Evolutionary conservation across 2,329 filamentous ascomycete species (phyloP).

Genomic region (Trichoderma endophyticum): DNA sequence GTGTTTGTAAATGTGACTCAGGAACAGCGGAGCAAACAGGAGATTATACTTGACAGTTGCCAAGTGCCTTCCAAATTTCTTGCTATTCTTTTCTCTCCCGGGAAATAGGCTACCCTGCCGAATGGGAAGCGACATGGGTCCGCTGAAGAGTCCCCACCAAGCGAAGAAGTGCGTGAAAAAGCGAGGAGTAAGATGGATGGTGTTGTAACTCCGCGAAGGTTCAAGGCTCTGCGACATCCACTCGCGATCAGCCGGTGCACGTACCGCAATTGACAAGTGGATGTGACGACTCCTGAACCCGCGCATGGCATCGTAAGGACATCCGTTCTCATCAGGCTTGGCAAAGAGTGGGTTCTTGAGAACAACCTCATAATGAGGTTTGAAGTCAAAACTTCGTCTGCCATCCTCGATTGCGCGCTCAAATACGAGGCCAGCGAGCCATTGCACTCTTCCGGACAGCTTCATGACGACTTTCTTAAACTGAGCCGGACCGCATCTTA

Average conservation of each 20-base stretch:
- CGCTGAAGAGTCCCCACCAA: conserved; percentile 97
- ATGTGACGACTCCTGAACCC: conserved; percentile 98
- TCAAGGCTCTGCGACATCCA: conserved; percentile 75
- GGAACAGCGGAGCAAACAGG: conserved; percentile 84
- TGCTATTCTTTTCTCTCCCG: conserved; percentile 90
- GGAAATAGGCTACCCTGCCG: conserved; percentile 91
- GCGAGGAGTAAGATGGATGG: conserved; percentile 86
- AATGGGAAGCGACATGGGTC: conserved; percentile 89
- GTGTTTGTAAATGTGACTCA: conserved; percentile 98
- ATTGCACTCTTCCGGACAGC: conserved; percentile 90
- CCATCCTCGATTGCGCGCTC: conserved; percentile 75
- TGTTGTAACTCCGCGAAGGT: conserved; percentile 89
- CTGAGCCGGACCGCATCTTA: conserved; percentile 73
- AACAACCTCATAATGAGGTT: conserved; percentile 86
- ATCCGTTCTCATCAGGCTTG: conserved; percentile 52
- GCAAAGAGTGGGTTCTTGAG: conserved; percentile 77
- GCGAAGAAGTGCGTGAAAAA: conserved; percentile 98
- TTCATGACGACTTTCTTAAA: conserved; percentile 99
- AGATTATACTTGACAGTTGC: conserved; percentile 99
- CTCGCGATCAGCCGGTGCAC: conserved; percentile 80
- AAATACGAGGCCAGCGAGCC: conserved; percentile 87
- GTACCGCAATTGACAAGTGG: conserved; percentile 87
- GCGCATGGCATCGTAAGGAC: conserved; percentile 83
- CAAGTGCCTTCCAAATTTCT: conserved; percentile 94
- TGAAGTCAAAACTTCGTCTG: conserved; percentile 79